Evolutionary conservation across 495 filamentous ascomycete species (phyloP).

Genomic region (Aspergillus steynii): DNA sequence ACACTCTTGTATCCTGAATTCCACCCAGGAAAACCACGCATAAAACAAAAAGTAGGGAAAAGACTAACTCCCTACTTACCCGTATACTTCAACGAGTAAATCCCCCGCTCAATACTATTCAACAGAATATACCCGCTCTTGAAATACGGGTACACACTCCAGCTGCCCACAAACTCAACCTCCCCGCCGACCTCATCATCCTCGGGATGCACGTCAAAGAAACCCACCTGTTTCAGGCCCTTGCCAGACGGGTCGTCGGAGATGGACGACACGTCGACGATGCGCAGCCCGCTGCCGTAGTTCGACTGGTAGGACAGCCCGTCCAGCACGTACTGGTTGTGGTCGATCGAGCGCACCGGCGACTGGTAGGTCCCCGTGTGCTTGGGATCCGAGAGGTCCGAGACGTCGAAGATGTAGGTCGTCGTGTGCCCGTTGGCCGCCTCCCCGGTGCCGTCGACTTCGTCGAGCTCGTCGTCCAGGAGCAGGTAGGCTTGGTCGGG

Average conservation of each 20-base stretch:
- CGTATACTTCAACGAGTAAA: conserved; percentile 23
- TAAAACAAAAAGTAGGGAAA: no score
- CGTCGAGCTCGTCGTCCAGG: conserved; percentile 24
- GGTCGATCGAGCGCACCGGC: conserved; percentile 21
- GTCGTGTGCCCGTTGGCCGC: conserved; percentile 25
- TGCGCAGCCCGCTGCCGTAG: conserved; percentile 22
- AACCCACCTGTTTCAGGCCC: conserved; percentile 17
- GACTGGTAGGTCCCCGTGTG: conserved; percentile 24
- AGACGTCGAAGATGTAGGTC: conserved; percentile 25
- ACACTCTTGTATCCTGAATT: no score
- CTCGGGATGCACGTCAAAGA: conserved; percentile 21
- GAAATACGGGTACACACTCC: conserved; percentile 23
- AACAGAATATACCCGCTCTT: conserved; percentile 18
- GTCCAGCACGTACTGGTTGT: conserved; percentile 24
- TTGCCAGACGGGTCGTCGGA: conserved; percentile 15
- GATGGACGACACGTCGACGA: conserved; percentile 22
- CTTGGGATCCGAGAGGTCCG: conserved; percentile 17
- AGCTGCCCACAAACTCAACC: conserved; percentile 21
- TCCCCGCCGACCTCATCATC: conserved; percentile 17
- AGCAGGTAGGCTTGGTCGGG: conserved; percentile 19
- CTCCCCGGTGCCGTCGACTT: conserved; percentile 16
- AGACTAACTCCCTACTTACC: neutral
- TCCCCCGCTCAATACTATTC: conserved; percentile 22
- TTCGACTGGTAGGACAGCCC: conserved; percentile 22
- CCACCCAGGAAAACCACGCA: neutral